Percentiles rank a stretch among this genome's conserved stretches.
Conservation (phyloP, 148 eudicot genomes). For the Dianthus caryophyllus region DNA sequence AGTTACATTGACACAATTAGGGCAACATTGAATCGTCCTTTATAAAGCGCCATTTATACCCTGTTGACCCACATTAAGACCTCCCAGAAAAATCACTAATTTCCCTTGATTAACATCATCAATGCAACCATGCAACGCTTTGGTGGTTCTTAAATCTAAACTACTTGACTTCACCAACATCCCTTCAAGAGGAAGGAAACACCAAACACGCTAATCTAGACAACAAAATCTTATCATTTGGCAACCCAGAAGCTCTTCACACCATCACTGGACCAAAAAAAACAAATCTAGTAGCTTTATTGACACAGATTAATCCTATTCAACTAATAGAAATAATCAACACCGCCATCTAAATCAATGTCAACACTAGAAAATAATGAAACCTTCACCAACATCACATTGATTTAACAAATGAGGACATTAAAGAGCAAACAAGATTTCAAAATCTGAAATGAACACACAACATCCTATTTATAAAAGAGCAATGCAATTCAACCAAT, state of each 20-base stretch:
- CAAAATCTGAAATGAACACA: too few species aligned
- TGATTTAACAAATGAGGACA: too few species aligned
- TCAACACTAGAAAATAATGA: neutral
- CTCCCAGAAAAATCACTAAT: neutral
- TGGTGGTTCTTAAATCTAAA: neutral
- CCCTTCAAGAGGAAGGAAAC: too few species aligned
- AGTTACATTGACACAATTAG: too few species aligned
- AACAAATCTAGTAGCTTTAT: conserved; percentile 8
- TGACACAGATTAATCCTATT: conserved; percentile 4
- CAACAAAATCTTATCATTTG: neutral
- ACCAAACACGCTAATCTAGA: neutral
- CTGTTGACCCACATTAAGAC: neutral
- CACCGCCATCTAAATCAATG: neutral
- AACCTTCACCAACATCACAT: conserved; percentile 4
- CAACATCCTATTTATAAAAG: too few species aligned
- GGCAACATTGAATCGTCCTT: neutral
- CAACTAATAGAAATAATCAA: neutral
- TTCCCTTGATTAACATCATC: neutral
- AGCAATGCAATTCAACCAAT: too few species aligned
- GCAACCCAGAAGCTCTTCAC: neutral
- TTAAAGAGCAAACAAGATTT: too few species aligned
- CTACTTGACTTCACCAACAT: neutral
- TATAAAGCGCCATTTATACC: neutral
- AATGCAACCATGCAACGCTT: neutral
- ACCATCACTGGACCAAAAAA: neutral